A percentile compares a stretch with the other conserved stretches of the same genome.
Evolutionary conservation across 345 rosid species (phyloP).

Genomic region (Leavenworthia alabamica): DNA sequence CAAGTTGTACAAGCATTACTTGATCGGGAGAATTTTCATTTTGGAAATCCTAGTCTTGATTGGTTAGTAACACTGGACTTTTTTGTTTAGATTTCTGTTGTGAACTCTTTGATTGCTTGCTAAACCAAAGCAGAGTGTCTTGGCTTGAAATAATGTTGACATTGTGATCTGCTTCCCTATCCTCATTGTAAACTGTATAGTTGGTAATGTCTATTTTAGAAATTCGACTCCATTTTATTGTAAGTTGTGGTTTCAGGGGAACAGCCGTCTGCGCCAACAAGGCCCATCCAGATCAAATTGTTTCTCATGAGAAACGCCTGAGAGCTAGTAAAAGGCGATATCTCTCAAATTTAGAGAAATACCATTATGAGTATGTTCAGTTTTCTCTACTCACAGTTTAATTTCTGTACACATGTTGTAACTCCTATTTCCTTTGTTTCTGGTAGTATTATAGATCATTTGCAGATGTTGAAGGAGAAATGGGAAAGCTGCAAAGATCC

Average conservation of each 20-base stretch:
- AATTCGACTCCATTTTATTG: slow-evolving; percentile 29
- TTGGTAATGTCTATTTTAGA: slow-evolving; percentile 2
- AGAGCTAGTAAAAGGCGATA: slow-evolving; percentile 49
- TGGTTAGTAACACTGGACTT: slow-evolving; percentile 48
- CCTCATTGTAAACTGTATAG: neutral
- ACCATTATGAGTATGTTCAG: slow-evolving; percentile 70
- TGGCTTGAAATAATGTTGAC: neutral
- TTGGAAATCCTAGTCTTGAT: slow-evolving; percentile 69
- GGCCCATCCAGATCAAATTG: slow-evolving; percentile 78
- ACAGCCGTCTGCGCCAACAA: slow-evolving; percentile 59
- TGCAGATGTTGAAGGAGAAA: slow-evolving; percentile 66
- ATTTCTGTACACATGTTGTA: slow-evolving; percentile 13
- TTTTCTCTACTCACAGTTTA: slow-evolving; percentile 1
- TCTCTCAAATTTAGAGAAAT: slow-evolving; percentile 57
- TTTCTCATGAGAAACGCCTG: slow-evolving; percentile 42
- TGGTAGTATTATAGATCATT: slow-evolving; percentile 64
- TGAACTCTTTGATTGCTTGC: neutral
- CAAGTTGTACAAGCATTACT: slow-evolving; percentile 56
- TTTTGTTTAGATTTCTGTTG: neutral
- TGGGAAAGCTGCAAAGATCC: slow-evolving; percentile 74
- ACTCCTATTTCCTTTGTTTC: slow-evolving; percentile 30
- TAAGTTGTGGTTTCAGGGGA: slow-evolving; percentile 63
- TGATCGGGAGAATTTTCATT: slow-evolving; percentile 69
- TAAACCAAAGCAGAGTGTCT: neutral
- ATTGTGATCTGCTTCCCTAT: neutral